Evolutionary conservation across 1,284 basidiomycete species (phyloP).

Genomic region (Tilletiopsis washingtonensis): DNA sequence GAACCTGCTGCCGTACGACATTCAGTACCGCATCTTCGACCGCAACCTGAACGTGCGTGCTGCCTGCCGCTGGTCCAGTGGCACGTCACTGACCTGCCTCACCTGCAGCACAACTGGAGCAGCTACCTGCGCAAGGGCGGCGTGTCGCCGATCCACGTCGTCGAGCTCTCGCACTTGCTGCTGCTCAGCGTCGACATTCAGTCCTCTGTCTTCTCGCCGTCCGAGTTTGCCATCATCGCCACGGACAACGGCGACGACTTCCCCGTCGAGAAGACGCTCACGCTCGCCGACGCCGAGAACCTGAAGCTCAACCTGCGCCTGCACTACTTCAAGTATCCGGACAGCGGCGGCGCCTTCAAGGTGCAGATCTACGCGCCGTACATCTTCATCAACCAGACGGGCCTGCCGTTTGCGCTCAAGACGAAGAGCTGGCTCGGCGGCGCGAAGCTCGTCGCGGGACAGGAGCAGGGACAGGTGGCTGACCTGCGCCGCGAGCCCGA

Average conservation of each 20-base stretch:
- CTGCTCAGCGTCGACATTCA: slow-evolving; percentile 85
- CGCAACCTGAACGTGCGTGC: slow-evolving; percentile 64
- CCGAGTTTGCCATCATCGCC: slow-evolving; percentile 96
- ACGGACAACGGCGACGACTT: slow-evolving; percentile 87
- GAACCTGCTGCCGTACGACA: slow-evolving; percentile 88
- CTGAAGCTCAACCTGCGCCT: slow-evolving; percentile 74
- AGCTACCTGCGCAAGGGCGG: slow-evolving; percentile 91
- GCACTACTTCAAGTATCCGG: slow-evolving; percentile 69
- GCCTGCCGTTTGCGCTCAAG: slow-evolving; percentile 70
- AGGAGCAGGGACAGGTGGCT: slow-evolving; percentile 44
- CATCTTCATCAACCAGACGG: slow-evolving; percentile 87
- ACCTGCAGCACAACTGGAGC: slow-evolving; percentile 56
- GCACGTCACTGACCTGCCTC: no score
- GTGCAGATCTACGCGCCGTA: slow-evolving; percentile 94
- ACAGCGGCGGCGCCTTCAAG: slow-evolving; percentile 96
- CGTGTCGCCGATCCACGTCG: slow-evolving; percentile 91
- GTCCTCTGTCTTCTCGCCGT: slow-evolving; percentile 75
- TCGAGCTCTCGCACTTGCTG: slow-evolving; percentile 85
- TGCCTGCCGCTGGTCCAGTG: no score
- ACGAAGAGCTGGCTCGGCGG: slow-evolving; percentile 66
- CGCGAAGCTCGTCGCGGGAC: slow-evolving; percentile 77
- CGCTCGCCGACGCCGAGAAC: slow-evolving; percentile 66
- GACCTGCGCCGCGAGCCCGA: slow-evolving; percentile 48
- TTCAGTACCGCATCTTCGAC: slow-evolving; percentile 91
- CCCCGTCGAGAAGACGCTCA: slow-evolving; percentile 66